A percentile compares a stretch with the other conserved stretches of the same genome.
phyloP scores from a whole-genome alignment of 1,284 basidiomycete genomes.

The Ustilago trichophora region DNA sequence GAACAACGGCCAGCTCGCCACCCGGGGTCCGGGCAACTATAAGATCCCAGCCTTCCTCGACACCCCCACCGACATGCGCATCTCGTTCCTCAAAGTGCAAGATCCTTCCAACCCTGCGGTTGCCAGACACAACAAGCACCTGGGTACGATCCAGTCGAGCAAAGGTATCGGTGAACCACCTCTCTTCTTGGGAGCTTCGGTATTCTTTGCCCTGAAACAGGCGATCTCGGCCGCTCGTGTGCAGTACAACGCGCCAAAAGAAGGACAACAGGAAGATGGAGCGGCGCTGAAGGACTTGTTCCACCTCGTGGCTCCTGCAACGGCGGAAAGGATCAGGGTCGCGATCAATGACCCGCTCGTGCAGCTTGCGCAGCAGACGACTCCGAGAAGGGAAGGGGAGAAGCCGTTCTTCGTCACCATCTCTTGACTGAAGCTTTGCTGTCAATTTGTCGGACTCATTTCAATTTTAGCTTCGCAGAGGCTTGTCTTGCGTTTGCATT shows the following conservation, averaged over 20 bases:
- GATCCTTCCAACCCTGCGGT: conserved; percentile 24
- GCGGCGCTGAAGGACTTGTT: conserved; percentile 28
- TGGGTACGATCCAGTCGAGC: conserved; percentile 60
- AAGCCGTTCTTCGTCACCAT: conserved; percentile 64
- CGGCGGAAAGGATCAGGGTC: conserved; percentile 64
- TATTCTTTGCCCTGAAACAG: conserved; percentile 65
- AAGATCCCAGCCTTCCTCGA: conserved; percentile 67
- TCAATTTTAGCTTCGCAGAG: too few relatives aligned
- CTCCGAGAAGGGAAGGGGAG: conserved; percentile 57
- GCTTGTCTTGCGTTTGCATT: too few relatives aligned
- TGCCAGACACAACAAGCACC: conserved; percentile 34
- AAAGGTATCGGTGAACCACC: conserved; percentile 65
- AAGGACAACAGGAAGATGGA: too few relatives aligned
- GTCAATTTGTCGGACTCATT: too few relatives aligned
- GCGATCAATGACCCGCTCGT: conserved; percentile 62
- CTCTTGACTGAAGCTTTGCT: conserved; percentile 25
- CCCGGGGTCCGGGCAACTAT: conserved; percentile 64
- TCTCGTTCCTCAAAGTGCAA: conserved; percentile 62
- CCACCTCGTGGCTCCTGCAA: conserved; percentile 63
- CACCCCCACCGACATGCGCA: conserved; percentile 65
- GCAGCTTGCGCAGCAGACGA: conserved; percentile 44
- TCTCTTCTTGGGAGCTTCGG: conserved; percentile 64
- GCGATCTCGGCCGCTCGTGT: conserved; percentile 61
- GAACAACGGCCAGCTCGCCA: conserved; percentile 64
- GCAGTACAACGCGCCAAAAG: conserved; percentile 54